Evolutionary conservation across 352 stramenopile species (phyloP), one percentile per base, ranked within the genome.

Genomic region (Phytopythium helicoides): DNA sequence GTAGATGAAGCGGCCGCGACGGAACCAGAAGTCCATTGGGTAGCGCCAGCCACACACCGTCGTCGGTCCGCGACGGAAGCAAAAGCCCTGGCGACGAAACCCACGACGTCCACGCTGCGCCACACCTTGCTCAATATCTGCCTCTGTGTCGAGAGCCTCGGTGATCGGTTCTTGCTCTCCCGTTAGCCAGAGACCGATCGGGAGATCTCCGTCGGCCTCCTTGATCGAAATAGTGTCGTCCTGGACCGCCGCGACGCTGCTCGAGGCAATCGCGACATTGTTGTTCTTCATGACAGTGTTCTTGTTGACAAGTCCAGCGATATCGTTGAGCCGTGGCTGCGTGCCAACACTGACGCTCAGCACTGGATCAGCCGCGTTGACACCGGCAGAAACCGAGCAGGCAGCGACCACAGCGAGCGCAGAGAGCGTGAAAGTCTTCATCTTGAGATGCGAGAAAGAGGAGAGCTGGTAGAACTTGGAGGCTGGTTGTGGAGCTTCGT

Each of bases 1-100:
- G 58, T 66, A 81, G 47, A 73, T 48, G 11, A 34, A 35, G 36
- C 54, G 64, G 11, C 67, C 71, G 21, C 59, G 70, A 5, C 19
- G 31, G 58, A 75, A 66, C 67, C 67, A 81, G 50, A 65, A 81
- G 21, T 37, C 22, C 8, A 75, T 23, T 41, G 71, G 67, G 52
- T 81, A 81, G 55, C 64, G 60, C 61, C 60, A 81, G 46, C 64
- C 67, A 21, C 69, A 75, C 45, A 62, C 53, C 14, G 10, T 39
- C 16, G 6, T 39, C 3, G 16, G 8, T 0, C 26, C 26, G 18
- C 18, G 45, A n/a, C 26, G 28, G 28, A 38, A 73, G 31, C 42
- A 57, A 50, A 74, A 80, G 26, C 21, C 10, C 22, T 47, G 40
- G 56, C 68, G 64, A 35, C 48, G 16, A 36, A 56, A 55, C 33